These are phyloP conservation scores for Neofusicoccum cordaticola DNA, from an alignment of 2,329 filamentous ascomycete species.

Conservation along the genomic window DNA sequence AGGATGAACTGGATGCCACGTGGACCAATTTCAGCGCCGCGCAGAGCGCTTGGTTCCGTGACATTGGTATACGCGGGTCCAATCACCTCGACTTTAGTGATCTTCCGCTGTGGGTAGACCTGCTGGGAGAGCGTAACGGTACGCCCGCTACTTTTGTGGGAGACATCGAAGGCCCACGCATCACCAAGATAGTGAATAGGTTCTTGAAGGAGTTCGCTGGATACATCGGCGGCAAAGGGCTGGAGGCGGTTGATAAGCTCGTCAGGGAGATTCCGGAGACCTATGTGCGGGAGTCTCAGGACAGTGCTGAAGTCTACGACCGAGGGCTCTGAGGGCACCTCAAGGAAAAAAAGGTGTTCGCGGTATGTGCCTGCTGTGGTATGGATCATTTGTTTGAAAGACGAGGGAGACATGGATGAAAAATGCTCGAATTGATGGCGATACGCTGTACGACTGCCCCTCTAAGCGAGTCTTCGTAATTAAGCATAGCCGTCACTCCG, in stretches of 20 bases:
- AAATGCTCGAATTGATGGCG: too few species aligned
- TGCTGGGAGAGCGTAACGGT: conserved; percentile 21
- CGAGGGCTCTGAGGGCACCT: not conserved
- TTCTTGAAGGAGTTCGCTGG: not conserved
- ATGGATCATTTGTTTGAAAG: too few species aligned
- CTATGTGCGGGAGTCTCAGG: not conserved
- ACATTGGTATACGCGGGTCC: conserved; percentile 22
- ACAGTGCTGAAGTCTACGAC: not conserved
- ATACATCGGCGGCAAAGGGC: not conserved
- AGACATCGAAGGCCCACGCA: not conserved
- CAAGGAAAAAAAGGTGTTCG: too few species aligned
- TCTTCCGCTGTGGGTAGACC: conserved; percentile 25
- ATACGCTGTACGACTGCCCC: too few species aligned
- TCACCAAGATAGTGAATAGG: not conserved
- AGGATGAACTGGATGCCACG: conserved; percentile 20
- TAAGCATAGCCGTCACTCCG: too few species aligned
- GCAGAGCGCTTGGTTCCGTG: conserved; percentile 26
- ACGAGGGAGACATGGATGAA: too few species aligned
- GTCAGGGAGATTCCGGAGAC: not conserved
- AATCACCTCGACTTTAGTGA: conserved; percentile 26
- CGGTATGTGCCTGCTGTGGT: too few species aligned
- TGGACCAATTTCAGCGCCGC: conserved; percentile 23
- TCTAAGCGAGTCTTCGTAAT: too few species aligned
- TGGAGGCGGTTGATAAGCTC: not conserved
- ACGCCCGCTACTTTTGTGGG: not conserved